Percentiles rank a stretch among this genome's conserved stretches.
Evolutionary conservation across 2,329 filamentous ascomycete species (phyloP).

Genomic region (Neofusicoccum laricinum): DNA sequence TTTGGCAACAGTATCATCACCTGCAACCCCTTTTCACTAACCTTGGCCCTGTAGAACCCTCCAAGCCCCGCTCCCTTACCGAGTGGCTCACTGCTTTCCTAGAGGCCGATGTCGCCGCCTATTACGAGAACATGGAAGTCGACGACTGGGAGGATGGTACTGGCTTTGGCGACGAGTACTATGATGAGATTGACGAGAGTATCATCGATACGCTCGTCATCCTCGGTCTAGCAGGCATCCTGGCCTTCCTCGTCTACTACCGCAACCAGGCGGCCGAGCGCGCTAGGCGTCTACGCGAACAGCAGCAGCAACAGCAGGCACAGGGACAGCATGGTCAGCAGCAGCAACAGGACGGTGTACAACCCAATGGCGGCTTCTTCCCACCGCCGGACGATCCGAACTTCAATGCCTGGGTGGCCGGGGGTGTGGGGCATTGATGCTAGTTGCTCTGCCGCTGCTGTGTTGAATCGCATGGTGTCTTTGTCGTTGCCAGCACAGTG

Average conservation of each 20-base stretch:
- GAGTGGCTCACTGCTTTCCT: slow-evolving; percentile 90
- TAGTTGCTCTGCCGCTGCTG: not conserved
- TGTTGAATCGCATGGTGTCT: no score
- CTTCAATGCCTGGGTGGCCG: slow-evolving; percentile 65
- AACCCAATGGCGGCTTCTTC: slow-evolving; percentile 56
- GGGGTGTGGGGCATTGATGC: slow-evolving; percentile 61
- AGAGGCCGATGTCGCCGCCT: slow-evolving; percentile 53
- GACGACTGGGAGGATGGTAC: slow-evolving; percentile 41
- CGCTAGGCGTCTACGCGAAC: slow-evolving; percentile 26
- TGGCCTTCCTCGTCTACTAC: slow-evolving; percentile 80
- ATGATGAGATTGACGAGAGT: slow-evolving; percentile 68
- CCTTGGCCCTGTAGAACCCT: slow-evolving; percentile 50
- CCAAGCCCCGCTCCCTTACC: slow-evolving; percentile 71
- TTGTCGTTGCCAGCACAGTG: no score
- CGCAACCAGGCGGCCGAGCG: slow-evolving; percentile 59
- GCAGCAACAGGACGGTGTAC: slow-evolving; percentile 31
- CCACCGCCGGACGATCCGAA: slow-evolving; percentile 66
- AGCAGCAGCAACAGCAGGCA: slow-evolving; percentile 24
- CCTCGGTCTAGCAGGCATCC: slow-evolving; percentile 68
- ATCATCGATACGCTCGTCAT: slow-evolving; percentile 84
- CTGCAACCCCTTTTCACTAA: slow-evolving; percentile 26
- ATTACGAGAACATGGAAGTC: slow-evolving; percentile 55
- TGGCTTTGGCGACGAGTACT: slow-evolving; percentile 59
- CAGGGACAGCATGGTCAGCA: slow-evolving; percentile 34
- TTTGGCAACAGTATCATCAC: no score